Conservation (phyloP, 306 rosid genomes). For the Casuarina equisetifolia region DNA sequence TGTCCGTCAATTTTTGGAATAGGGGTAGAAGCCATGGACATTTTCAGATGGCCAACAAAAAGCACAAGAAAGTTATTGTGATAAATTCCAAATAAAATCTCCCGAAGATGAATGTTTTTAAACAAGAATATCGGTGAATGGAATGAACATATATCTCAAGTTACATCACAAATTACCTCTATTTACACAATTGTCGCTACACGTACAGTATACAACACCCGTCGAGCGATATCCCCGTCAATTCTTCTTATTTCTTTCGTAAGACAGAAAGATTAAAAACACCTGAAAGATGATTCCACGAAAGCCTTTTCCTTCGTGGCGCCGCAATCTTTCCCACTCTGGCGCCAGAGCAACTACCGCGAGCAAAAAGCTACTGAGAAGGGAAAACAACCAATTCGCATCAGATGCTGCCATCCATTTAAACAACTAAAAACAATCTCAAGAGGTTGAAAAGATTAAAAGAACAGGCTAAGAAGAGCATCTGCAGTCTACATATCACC, state of each 20-base stretch:
- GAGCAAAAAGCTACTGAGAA: slow-evolving; percentile 41
- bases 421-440: not conserved
- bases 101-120: not conserved
- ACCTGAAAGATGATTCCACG: slow-evolving; percentile 36
- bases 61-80: slow-evolving; percentile 2
- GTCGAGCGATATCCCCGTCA: slow-evolving; percentile 33
- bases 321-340: slow-evolving; percentile 26
- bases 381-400: slow-evolving; percentile 16
- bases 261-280: slow-evolving; percentile 39
- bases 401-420: not conserved
- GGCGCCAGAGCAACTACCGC: slow-evolving; percentile 37
- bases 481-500: not conserved
- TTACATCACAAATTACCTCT: slow-evolving; percentile 63
- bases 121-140: slow-evolving; percentile 55
- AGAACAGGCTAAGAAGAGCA: not conserved
- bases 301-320: slow-evolving; percentile 23
- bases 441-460: not conserved
- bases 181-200: slow-evolving; percentile 56
- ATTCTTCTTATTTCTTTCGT: slow-evolving; percentile 44
- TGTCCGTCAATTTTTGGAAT: not conserved
- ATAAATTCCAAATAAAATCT: slow-evolving; percentile 1
- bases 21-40: slow-evolving; percentile 28
- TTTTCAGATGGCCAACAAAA: not conserved
- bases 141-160: slow-evolving; percentile 40
- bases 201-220: slow-evolving; percentile 51